Percentiles rank a stretch among this genome's conserved stretches.
Conservation (phyloP, 1,284 basidiomycete species). For the Trichosporon inkin region DNA sequence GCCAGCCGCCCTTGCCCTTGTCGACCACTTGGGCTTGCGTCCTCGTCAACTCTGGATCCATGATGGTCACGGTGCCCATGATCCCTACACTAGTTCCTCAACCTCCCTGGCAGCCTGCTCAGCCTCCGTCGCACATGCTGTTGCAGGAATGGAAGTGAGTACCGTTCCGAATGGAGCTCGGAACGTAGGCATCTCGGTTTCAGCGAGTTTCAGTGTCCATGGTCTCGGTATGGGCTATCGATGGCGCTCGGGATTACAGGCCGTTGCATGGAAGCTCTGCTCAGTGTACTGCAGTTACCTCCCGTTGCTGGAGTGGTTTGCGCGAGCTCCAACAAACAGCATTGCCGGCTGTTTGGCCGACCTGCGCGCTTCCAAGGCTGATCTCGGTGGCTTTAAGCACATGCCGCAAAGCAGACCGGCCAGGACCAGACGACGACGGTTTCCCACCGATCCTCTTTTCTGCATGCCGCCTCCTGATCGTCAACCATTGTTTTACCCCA, state of each 20-base stretch:
- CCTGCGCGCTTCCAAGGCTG: too few relatives aligned
- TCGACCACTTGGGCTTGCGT: not conserved
- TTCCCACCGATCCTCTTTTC: not conserved
- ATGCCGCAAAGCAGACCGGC: too few relatives aligned
- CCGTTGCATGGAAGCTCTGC: too few relatives aligned
- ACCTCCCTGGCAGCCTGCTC: constrained; percentile 17
- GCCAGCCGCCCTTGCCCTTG: not conserved
- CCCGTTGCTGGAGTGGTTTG: too few relatives aligned
- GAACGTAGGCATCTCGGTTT: not conserved
- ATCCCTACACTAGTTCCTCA: constrained; percentile 1
- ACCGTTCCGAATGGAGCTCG: not conserved
- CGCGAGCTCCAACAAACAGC: too few relatives aligned
- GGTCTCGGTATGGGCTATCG: too few relatives aligned
- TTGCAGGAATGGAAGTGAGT: constrained; percentile 26
- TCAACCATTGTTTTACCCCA: not conserved
- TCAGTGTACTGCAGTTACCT: too few relatives aligned
- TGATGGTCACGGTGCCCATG: constrained; percentile 9
- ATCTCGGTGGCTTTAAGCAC: too few relatives aligned
- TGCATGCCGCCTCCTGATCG: not conserved
- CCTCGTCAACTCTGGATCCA: not conserved
- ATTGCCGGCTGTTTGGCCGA: too few relatives aligned
- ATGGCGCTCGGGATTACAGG: too few relatives aligned
- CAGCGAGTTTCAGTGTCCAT: not conserved
- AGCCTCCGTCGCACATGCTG: constrained; percentile 19
- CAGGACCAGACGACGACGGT: not conserved